Base-by-base conservation (phyloP, 768 basidiomycete genomes). In the Trametes cingulata region DNA sequence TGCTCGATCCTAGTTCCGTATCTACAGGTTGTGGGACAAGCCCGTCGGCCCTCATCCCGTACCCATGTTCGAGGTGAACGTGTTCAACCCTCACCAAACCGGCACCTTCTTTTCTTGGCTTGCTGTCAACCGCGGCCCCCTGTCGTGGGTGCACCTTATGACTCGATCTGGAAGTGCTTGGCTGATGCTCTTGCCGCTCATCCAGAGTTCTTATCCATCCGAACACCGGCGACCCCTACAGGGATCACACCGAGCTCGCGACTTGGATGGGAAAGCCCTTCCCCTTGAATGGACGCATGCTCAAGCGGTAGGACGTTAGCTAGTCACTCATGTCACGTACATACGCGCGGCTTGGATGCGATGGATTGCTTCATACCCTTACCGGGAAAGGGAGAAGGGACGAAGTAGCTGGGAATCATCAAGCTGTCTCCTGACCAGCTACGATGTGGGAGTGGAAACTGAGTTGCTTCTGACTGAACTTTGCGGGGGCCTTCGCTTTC, bases 21-120 rank as follows among this genome's bases (percentile, higher is more conserved):
- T 88, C 40, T 86, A 83, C 68, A 77, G 68, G 48, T 75, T 88
- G 65, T 86, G 81, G 82, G 86, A 88, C 57, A 80, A 73, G 36
- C 78, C 88, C 2, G 73, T 88, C 40, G 87, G 85, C 1, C 88
- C 86, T 0, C 88, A 90, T 64, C 84, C 88, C 0, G 82, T 81
- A 9, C 80, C 85, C 7, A 88, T 88, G 86, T 90, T 89, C 66
- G 82, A 90, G 68, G 80, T 88, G 59, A 83, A 90, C 67, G 83
- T 82, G 1, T 84, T 85, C 71, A 83, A 65, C 33, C 87, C 87
- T 10, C 85, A 84, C 64, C 83, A 89, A 67, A 88, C 85, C 0
- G 88, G 88, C 0, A 80, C 85, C 1, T 71, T 90, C 13, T 88
- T 90, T 67, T 77, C 83, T 4, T 90, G 83, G 82, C 78, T 89